Evolutionary conservation across 768 basidiomycete species (phyloP), one percentile per base, ranked within the genome.

Genomic region (Lyophyllum shimeji): DNA sequence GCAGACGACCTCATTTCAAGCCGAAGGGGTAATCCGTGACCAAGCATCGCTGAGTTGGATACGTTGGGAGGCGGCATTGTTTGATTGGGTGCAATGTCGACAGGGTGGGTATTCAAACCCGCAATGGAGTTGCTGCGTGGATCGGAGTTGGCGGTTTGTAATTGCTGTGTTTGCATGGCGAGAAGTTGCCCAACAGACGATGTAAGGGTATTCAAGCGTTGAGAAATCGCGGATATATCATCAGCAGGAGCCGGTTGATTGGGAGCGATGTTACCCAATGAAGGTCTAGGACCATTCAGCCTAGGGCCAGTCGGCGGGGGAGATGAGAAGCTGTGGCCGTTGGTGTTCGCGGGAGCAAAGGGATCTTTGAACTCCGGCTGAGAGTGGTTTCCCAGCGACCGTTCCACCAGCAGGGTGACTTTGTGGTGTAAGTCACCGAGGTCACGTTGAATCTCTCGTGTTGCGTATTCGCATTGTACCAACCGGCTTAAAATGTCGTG

Each of bases 341-440:
- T 75, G 25, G 68, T 58, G 53, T 71, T 73, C 23, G 69, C 46
- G 7, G 82, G 66, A 29, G 89, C 84, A 64, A 93, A 93, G 0
- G 90, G 90, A 65, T 92, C 85, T 66, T 88, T 87, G 76, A 92
- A 93, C 62, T 91, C 90, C n/a, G 87, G 87, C 55, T 84, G 80
- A 13, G 69, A 61, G 25, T 65, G 63, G 31, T 68, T 62, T 44
- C 72, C 75, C 51, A 89, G 67, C 11, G 83, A 80, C 24, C 86
- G 83, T 57, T 93, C 90, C 25, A 93, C 74, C 52, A 94, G 77
- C 15, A 91, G 63, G 65, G 87, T 84, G 57, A 93, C 82, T 73
- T 93, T 94, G 66, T 83, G 85, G 59, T 86, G 82, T 46, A 94
- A 77, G 62, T 91, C 89, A 11, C 76, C 76, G 39, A 94, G 75